A percentile compares a stretch with the other conserved stretches of the same genome.
phyloP scores from a whole-genome alignment of 768 basidiomycete genomes.

The Xerocomellus chrysenteron region DNA sequence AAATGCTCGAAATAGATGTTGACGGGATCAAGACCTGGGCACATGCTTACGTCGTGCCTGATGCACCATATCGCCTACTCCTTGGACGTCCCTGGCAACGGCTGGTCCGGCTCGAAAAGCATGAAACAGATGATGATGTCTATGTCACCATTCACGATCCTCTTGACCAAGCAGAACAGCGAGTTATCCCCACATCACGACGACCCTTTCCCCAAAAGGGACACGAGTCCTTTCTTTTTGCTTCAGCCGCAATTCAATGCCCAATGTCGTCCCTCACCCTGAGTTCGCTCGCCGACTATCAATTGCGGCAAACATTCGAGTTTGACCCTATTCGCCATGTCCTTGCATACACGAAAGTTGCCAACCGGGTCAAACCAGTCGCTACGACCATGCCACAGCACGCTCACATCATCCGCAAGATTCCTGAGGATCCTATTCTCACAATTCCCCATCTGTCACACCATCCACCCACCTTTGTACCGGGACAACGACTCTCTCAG shows the following conservation, averaged over 20 bases:
- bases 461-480: background rate
- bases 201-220: background rate
- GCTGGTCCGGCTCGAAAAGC: slow-evolving; percentile 11
- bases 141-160: slow-evolving; percentile 3
- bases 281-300: background rate
- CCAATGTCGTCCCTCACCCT: background rate
- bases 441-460: too few species aligned
- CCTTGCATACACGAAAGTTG: slow-evolving; percentile 35
- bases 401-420: slow-evolving; percentile 25
- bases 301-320: background rate
- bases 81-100: slow-evolving; percentile 24
- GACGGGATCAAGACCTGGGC: slow-evolving; percentile 20
- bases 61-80: slow-evolving; percentile 18
- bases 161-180: background rate
- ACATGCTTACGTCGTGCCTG: slow-evolving; percentile 21
- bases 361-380: slow-evolving; percentile 34
- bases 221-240: background rate
- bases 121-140: background rate
- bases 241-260: background rate
- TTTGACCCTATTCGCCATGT: background rate
- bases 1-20: slow-evolving; percentile 14
- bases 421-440: slow-evolving; percentile 40
- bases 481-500: background rate
- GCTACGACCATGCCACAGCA: slow-evolving; percentile 28
- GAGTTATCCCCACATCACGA: background rate